Conservation (phyloP, 2,329 filamentous ascomycete species). For the Penicillium sp. region DNA sequence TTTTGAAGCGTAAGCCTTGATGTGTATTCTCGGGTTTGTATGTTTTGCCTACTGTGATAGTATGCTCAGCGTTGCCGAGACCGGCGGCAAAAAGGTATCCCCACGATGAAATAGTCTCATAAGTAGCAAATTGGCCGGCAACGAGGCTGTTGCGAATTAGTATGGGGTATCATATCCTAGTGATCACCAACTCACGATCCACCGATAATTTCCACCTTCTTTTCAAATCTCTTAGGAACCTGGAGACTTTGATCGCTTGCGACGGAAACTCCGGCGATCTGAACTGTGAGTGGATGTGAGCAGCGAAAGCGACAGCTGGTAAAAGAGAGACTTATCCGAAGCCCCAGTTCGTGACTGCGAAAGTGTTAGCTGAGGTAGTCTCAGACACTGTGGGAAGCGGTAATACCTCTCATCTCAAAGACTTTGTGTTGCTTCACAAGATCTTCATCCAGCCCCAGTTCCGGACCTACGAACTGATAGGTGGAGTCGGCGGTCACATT, state of each 20-base stretch:
- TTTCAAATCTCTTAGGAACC: slow-evolving; percentile 38
- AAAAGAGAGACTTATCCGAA: slow-evolving; percentile 44
- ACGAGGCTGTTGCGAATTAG: slow-evolving; percentile 52
- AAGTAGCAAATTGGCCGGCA: slow-evolving; percentile 57
- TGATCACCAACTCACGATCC: slow-evolving; percentile 32
- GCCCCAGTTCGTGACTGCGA: slow-evolving; percentile 58
- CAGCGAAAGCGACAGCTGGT: background rate
- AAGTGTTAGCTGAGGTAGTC: slow-evolving; percentile 1
- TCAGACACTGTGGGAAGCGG: background rate
- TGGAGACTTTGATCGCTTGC: slow-evolving; percentile 46
- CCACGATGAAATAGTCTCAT: slow-evolving; percentile 58
- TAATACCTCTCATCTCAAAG: slow-evolving; percentile 53
- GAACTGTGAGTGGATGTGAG: slow-evolving; percentile 42
- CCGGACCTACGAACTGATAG: slow-evolving; percentile 53
- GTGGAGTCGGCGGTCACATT: slow-evolving; percentile 58
- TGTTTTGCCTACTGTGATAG: slow-evolving; percentile 42
- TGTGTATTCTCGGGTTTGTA: too few relatives aligned
- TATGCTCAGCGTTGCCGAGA: slow-evolving; percentile 58
- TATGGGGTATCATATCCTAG: slow-evolving; percentile 35
- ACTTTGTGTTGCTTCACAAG: slow-evolving; percentile 46
- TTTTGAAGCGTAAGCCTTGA: background rate
- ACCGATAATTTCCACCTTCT: slow-evolving; percentile 46
- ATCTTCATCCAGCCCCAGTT: slow-evolving; percentile 46
- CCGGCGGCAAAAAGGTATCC: slow-evolving; percentile 57
- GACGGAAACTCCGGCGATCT: slow-evolving; percentile 55